Evolutionary conservation across 192 early-diverging fungal genomes (phyloP), one percentile per base, ranked within the genome.

Genomic region (Rhizoclosmatium globosum): DNA sequence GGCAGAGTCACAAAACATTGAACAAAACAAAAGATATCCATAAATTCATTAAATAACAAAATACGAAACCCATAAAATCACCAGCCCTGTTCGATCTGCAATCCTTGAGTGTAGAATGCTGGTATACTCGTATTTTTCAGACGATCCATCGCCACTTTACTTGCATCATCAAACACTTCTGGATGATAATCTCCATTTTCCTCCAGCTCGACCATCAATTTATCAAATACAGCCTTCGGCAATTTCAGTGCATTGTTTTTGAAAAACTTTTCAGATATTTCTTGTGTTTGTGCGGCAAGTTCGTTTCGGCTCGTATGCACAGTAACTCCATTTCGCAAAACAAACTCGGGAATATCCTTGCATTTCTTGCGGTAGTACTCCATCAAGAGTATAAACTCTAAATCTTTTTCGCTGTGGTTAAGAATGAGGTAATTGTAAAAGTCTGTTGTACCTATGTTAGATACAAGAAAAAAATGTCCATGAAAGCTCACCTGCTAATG

Each of bases 291-390:
- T 42, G 70, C 70, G 17, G 43, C 44, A 7, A 71, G 38, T 38
- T 71, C 48, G 50, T 71, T 71, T 6, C 70, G 47, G 56, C 70
- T 71, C n/a, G 19, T 71, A 39, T 71, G 50, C n/a, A 71, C 70
- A 19, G 70, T 71, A 11, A 71, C 70, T n/a, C 70, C 70, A 47
- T 71, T 71, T 23, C 70, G 70, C n/a, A 71, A 44, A 19, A 71
- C 70, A 57, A 71, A 71, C 21, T 71, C 70, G 50, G 70, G 70
- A 41, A 71, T 71, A 38, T 71, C 70, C 56, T 57, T 71, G 56
- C 70, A 71, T 17, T 71, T 21, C 6, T 58, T 71, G 50, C 70
- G 70, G 41, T 71, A 71, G 42, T 71, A 50, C 38, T 71, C 70
- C 70, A 71, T 57, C 17, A 71, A 39, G 15, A 71, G 41, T 11